These are phyloP conservation scores for Trebouxia sp. DNA, from an alignment of 139 green algal genomes.

Conservation along the genomic window DNA sequence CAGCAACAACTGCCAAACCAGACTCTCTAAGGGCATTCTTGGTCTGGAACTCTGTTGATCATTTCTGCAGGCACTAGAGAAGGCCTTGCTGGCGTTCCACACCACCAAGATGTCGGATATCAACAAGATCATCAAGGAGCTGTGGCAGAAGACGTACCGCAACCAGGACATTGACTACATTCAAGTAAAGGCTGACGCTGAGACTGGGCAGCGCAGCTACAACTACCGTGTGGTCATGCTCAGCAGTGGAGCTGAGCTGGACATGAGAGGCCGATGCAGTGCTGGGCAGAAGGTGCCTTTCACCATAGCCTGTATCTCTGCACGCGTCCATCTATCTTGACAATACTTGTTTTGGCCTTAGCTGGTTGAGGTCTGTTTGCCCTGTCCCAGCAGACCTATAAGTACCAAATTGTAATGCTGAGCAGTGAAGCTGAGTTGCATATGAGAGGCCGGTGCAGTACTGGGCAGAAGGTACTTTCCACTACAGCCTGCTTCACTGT, in stretches of 20 bases:
- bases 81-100: conserved; percentile 95
- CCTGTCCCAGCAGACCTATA: conserved; percentile 89
- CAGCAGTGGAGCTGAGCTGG: conserved; percentile 85
- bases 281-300: conserved; percentile 88
- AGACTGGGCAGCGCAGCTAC: conserved; percentile 79
- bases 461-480: conserved; percentile 87
- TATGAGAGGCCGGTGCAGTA: conserved; percentile 95
- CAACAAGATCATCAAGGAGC: conserved; percentile 97
- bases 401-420: conserved; percentile 95
- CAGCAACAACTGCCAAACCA: no score
- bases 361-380: no score
- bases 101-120: conserved; percentile 95
- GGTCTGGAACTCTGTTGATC: not conserved
- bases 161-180: conserved; percentile 54
- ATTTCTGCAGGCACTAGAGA: conserved; percentile 81
- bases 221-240: conserved; percentile 97
- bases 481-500: no score
- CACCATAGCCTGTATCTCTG: no score
- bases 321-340: no score
- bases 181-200: conserved; percentile 79
- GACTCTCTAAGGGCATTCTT: not conserved
- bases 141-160: conserved; percentile 99
- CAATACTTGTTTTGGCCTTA: no score
- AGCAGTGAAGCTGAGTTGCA: conserved; percentile 90
- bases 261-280: conserved; percentile 97